These are phyloP conservation scores for Solanum chacoense DNA, from an alignment of 305 asterid genomes.

Conservation along the genomic window DNA sequence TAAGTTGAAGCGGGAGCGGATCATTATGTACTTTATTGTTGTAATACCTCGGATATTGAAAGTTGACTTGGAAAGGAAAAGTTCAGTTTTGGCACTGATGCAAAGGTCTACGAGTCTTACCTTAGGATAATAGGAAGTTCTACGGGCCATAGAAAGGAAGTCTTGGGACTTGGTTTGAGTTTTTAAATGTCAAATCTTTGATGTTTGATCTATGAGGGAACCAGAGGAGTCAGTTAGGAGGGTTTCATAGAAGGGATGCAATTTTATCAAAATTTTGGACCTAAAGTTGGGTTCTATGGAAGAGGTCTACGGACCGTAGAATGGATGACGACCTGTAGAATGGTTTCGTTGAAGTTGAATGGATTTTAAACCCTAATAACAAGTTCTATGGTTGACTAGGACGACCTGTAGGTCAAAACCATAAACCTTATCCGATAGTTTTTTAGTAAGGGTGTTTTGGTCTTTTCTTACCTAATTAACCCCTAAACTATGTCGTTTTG, in stretches of 20 bases:
- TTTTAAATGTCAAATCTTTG: background rate
- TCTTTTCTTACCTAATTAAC: background rate
- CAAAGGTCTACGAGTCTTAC: background rate
- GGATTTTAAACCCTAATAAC: background rate
- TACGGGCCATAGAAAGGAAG: background rate
- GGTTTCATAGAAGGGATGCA: background rate
- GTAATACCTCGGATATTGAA: background rate
- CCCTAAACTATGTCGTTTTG: background rate
- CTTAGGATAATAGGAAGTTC: background rate
- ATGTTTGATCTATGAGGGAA: background rate
- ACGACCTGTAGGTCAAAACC: background rate
- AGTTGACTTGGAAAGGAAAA: background rate
- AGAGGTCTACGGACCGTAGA: background rate
- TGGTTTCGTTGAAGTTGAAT: background rate
- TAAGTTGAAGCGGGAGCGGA: background rate
- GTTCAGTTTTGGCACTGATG: background rate
- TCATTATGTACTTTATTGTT: background rate
- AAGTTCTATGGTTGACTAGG: background rate
- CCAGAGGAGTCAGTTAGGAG: background rate
- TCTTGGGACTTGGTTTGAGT: background rate
- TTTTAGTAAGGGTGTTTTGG: background rate
- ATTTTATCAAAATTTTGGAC: background rate
- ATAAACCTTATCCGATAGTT: background rate
- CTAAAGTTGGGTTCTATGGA: background rate
- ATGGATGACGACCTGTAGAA: background rate